Evolutionary conservation across 345 rosid species (phyloP).

Genomic region (Murraya paniculata): DNA sequence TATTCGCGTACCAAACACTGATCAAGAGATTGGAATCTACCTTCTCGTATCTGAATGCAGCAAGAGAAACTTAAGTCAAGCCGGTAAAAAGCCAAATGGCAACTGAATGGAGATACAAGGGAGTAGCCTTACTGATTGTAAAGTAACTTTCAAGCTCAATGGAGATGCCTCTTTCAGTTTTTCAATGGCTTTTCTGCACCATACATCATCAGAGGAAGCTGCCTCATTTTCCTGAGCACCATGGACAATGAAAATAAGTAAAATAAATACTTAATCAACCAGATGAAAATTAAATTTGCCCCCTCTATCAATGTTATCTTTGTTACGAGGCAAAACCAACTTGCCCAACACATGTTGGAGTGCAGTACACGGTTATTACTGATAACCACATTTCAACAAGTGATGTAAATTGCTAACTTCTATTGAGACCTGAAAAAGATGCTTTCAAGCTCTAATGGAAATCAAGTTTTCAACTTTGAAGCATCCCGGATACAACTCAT

Average conservation of each 20-base stretch:
- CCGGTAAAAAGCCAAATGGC: not conserved
- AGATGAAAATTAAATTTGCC: not conserved
- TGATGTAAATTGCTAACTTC: not conserved
- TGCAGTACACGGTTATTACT: not conserved
- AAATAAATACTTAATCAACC: not conserved
- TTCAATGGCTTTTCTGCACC: conserved; percentile 54
- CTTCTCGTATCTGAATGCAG: conserved; percentile 65
- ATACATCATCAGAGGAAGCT: conserved; percentile 47
- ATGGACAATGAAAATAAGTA: conserved; percentile 4
- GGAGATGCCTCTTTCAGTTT: conserved; percentile 88
- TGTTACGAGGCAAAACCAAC: not conserved
- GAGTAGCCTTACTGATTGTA: conserved; percentile 64
- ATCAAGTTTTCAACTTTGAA: not conserved
- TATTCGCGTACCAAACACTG: conserved; percentile 85
- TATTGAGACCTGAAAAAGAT: not conserved
- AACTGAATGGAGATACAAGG: conserved; percentile 4
- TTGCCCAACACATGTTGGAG: not conserved
- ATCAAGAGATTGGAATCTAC: conserved; percentile 85
- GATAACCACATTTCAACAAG: not conserved
- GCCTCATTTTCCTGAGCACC: conserved; percentile 59
- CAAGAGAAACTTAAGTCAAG: conserved; percentile 14
- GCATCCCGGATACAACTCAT: not conserved
- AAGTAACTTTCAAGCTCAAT: conserved; percentile 77
- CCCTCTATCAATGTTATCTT: not conserved
- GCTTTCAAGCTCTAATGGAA: not conserved